phyloP scores from a whole-genome alignment of 176 grass and related monocot genomes.

The Canna indica region DNA sequence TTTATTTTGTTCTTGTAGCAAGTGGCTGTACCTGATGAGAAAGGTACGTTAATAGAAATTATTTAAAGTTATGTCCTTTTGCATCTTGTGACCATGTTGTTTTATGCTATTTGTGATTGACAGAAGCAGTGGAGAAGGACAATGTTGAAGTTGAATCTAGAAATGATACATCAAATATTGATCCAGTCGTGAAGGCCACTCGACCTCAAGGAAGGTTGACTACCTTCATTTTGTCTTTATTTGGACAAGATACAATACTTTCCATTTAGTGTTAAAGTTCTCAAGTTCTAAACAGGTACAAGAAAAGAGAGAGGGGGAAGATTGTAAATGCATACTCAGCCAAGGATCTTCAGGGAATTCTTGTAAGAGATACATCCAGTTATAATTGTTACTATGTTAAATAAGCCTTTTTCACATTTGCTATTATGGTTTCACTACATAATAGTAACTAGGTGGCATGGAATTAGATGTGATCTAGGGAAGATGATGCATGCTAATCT shows the following conservation, averaged over 20 bases:
- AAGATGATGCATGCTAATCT: neutral
- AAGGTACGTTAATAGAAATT: constrained; percentile 34
- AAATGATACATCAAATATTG: constrained; percentile 37
- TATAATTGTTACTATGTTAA: constrained; percentile 11
- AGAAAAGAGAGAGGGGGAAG: constrained; percentile 90
- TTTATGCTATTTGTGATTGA: constrained; percentile 13
- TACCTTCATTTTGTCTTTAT: constrained; percentile 1
- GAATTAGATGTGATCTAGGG: neutral
- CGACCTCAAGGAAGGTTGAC: constrained; percentile 82
- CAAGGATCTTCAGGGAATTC: constrained; percentile 95
- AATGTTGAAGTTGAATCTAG: constrained; percentile 39
- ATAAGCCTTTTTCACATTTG: neutral
- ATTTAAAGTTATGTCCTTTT: neutral
- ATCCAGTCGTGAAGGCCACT: constrained; percentile 47
- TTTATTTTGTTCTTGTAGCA: constrained; percentile 34
- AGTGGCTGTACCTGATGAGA: constrained; percentile 40
- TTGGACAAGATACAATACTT: neutral
- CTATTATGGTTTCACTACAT: neutral
- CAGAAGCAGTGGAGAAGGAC: constrained; percentile 35
- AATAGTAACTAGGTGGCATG: neutral
- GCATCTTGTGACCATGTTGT: neutral
- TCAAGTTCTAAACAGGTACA: constrained; percentile 41
- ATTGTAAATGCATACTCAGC: constrained; percentile 65
- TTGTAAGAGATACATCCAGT: constrained; percentile 39
- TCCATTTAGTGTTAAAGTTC: constrained; percentile 12